Conservation (phyloP, 306 rosid genomes). For the Inga oerstediana region DNA sequence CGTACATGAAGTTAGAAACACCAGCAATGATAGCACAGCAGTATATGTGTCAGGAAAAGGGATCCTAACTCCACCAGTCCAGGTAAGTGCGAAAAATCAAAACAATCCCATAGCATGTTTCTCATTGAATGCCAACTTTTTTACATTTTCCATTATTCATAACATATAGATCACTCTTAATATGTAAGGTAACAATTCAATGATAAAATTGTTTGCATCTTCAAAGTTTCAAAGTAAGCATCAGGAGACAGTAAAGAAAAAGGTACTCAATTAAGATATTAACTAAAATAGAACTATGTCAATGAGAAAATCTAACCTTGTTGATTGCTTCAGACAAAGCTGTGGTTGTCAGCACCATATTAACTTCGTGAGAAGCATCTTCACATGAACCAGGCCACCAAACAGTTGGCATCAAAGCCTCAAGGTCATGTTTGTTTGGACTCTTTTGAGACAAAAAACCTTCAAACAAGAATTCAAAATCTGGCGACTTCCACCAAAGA, state of each 20-base stretch:
- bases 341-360: conserved; percentile 82
- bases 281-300: conserved; percentile 28
- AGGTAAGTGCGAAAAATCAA: background rate
- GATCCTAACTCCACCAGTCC: background rate
- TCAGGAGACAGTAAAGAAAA: background rate
- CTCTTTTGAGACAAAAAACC: conserved; percentile 85
- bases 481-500: conserved; percentile 93
- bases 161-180: background rate
- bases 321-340: conserved; percentile 83
- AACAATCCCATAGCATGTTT: background rate
- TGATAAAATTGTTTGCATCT: background rate
- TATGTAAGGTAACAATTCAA: background rate
- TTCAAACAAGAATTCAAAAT: conserved; percentile 86
- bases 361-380: conserved; percentile 70
- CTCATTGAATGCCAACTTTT: conserved; percentile 19
- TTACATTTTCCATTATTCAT: conserved; percentile 27
- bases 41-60: background rate
- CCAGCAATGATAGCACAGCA: background rate
- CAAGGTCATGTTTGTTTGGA: conserved; percentile 93
- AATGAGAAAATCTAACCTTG: conserved; percentile 56
- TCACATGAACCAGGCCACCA: conserved; percentile 98
- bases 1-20: background rate
- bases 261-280: conserved; percentile 10
- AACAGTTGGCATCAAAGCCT: conserved; percentile 87
- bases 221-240: conserved; percentile 12